Base-by-base conservation (phyloP, 2,329 filamentous ascomycete species). In the Trichoderma oligosporum region DNA sequence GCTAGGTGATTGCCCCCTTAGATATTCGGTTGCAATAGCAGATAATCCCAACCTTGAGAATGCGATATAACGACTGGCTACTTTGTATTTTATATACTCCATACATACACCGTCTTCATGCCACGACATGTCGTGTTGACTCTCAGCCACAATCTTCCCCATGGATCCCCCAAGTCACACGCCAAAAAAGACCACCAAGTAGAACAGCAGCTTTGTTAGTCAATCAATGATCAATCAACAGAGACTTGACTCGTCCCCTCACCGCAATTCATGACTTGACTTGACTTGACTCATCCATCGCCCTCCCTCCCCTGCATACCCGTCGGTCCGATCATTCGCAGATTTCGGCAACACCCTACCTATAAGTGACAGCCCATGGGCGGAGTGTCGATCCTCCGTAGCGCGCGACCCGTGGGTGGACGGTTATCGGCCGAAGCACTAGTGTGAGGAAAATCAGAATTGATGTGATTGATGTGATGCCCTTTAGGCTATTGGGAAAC, bases 311-410 rank as follows among this genome's bases (percentile, higher is more conserved):
- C 41, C 31, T 29, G 41, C 39, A 54, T 54, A 45, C 38, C 51
- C 51, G 41, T 20, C 51, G 49, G 46, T 53, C 49, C 38, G 38
- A 53, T 46, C 22, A 44, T 53, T 44, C 38, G 24, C 22, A 38
- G 22, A 12, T 20, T 33, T 4, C 20, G n/a, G 46, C 35, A 36
- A 35, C 20, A 35, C n/a, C n/a, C n/a, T 36, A 29, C 49, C 49
- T 24, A 16, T 18, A 22, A 33, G 16, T 33, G 29, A 53, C 38
- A 55, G 24, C 41, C 31, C 16, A 31, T 31, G n/a, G 27, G 31
- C 51, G 22, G 41, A 36, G 31, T 20, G 51, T 55, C 51, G 51
- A 55, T 55, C 51, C 51, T 29, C 51, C 31, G 31, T 46, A 55
- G 51, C 41, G 41, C 49, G 45, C n/a, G n/a, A n/a, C 29, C 39